A percentile compares a stretch with the other conserved stretches of the same genome.
Evolutionary conservation across 306 rosid species (phyloP).

Genomic region (Pyrus bretschneideri): DNA sequence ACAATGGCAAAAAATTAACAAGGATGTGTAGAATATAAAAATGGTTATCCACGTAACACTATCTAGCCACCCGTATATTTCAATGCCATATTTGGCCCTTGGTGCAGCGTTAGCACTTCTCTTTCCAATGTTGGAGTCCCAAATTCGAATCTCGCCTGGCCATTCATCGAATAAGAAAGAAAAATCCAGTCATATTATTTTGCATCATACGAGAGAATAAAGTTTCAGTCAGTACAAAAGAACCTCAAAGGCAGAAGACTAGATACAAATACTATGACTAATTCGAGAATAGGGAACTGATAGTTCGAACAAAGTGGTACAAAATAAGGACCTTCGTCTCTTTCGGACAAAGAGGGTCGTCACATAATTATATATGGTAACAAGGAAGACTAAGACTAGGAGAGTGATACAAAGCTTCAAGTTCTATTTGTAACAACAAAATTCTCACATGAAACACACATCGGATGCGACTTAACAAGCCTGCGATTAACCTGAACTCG

Average conservation of each 20-base stretch:
- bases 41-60: too few species aligned
- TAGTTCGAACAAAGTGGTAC: background rate
- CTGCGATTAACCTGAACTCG: slow-evolving; percentile 15
- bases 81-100: background rate
- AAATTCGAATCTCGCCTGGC: background rate
- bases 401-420: slow-evolving; percentile 7
- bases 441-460: slow-evolving; percentile 1
- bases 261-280: background rate
- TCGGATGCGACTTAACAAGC: slow-evolving; percentile 2
- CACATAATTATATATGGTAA: slow-evolving; percentile 5
- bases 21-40: too few species aligned
- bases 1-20: too few species aligned
- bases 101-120: too few species aligned
- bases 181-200: background rate
- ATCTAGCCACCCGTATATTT: background rate
- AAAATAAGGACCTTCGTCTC: background rate
- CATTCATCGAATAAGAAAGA: background rate
- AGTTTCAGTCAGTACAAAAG: background rate
- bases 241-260: background rate
- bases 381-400: background rate
- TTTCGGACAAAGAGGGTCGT: slow-evolving; percentile 15
- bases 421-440: slow-evolving; percentile 16
- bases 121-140: background rate
- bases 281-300: background rate
- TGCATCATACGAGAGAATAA: background rate